Evolutionary conservation across 2,329 filamentous ascomycete species (phyloP).

Genomic region (Colletotrichum sojae): DNA sequence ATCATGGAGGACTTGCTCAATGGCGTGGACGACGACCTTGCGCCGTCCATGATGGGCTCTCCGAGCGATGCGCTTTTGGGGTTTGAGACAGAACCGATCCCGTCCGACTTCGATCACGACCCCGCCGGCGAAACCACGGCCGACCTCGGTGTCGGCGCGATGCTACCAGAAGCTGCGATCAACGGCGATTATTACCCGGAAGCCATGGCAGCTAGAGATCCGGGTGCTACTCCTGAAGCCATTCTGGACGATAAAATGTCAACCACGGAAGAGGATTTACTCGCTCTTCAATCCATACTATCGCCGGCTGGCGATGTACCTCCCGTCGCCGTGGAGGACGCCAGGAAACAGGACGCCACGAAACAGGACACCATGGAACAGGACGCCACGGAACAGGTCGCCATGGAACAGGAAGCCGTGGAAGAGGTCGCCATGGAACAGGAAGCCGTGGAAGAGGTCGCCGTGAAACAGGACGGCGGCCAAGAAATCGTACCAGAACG

Average conservation of each 20-base stretch:
- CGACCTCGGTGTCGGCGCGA: neutral
- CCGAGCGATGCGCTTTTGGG: constrained; percentile 36
- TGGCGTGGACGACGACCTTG: constrained; percentile 43
- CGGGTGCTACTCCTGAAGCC: no score
- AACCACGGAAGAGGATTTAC: no score
- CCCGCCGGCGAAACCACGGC: neutral
- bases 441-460: no score
- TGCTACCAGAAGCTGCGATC: neutral
- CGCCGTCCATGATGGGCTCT: neutral
- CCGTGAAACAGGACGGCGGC: no score
- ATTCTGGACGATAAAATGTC: no score
- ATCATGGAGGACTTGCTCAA: constrained; percentile 30
- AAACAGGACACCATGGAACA: neutral
- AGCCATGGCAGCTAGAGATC: no score
- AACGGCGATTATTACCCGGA: neutral
- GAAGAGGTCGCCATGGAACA: no score
- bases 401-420: no score
- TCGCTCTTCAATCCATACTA: no score
- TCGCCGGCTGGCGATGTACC: no score
- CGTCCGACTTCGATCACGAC: neutral
- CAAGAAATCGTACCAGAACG: neutral
- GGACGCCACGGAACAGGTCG: no score
- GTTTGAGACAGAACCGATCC: neutral
- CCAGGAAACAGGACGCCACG: neutral
- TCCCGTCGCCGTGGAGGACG: no score